Percentiles rank a stretch among this genome's conserved stretches.
Evolutionary conservation across 73 alveolate genomes (phyloP).

Genomic region (Effrenium voratum): DNA sequence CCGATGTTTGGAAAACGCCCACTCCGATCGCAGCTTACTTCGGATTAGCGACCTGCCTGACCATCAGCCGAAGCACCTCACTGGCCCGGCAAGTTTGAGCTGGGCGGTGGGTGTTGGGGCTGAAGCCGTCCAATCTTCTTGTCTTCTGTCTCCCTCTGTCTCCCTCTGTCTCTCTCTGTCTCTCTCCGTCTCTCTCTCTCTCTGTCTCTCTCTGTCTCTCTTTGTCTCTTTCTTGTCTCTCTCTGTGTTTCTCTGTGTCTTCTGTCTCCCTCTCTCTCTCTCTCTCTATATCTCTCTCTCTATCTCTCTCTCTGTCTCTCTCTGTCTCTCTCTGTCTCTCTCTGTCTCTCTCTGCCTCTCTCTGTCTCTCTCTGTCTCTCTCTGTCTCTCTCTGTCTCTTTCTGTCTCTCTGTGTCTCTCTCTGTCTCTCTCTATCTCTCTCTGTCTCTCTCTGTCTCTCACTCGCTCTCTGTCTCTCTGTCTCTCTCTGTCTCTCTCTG

Average conservation of each 20-base stretch:
- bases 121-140: background rate
- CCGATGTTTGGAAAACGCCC: too few relatives aligned
- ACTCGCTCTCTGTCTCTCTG: background rate
- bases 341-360: too few relatives aligned
- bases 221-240: background rate
- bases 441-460: background rate
- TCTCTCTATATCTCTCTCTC: background rate
- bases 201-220: background rate
- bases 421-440: too few relatives aligned
- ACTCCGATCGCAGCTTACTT: too few relatives aligned
- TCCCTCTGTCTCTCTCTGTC: background rate
- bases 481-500: background rate
- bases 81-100: too few relatives aligned
- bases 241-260: background rate
- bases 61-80: too few relatives aligned
- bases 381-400: too few relatives aligned
- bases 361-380: too few relatives aligned
- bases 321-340: background rate
- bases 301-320: background rate
- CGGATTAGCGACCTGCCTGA: too few relatives aligned
- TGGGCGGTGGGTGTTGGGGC: too few relatives aligned
- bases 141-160: background rate
- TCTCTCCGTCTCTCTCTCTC: background rate
- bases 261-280: background rate
- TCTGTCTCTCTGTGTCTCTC: too few relatives aligned